These are phyloP conservation scores for Sapria himalayana DNA, from an alignment of 345 rosid species.

Conservation along the genomic window DNA sequence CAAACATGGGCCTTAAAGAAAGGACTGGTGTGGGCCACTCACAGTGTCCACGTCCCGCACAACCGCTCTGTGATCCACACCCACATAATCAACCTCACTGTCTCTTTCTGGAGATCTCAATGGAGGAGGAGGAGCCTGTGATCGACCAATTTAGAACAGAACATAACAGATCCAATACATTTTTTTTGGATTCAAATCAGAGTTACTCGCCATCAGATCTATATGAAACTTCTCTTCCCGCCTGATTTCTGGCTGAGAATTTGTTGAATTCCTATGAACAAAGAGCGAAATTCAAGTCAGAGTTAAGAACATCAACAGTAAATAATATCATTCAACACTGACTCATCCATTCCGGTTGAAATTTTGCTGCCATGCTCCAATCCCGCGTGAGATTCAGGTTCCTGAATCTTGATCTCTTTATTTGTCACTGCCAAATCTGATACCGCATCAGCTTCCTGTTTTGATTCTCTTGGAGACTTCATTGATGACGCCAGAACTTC, in stretches of 20 bases:
- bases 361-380: constrained; percentile 30
- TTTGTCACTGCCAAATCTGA: constrained; percentile 15
- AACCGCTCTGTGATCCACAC: constrained; percentile 36
- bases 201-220: constrained; percentile 84
- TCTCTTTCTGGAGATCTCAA: constrained; percentile 71
- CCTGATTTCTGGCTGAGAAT: constrained; percentile 20
- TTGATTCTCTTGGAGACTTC: constrained; percentile 25
- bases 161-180: too few relatives aligned
- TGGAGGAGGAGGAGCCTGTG: constrained; percentile 85
- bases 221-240: constrained; percentile 66
- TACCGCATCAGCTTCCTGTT: constrained; percentile 19
- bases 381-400: constrained; percentile 29
- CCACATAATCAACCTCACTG: constrained; percentile 35
- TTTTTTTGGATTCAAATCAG: too few relatives aligned
- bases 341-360: constrained; percentile 29
- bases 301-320: too few relatives aligned
- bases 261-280: constrained; percentile 20
- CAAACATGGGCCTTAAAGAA: neutral
- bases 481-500: constrained; percentile 13
- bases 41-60: constrained; percentile 42
- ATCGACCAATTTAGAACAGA: too few relatives aligned
- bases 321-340: constrained; percentile 7
- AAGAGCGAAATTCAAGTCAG: neutral
- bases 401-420: too few relatives aligned
- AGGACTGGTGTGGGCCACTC: constrained; percentile 20